Conservation (phyloP, 179 eudicot species). For the Vitellaria paradoxa region DNA sequence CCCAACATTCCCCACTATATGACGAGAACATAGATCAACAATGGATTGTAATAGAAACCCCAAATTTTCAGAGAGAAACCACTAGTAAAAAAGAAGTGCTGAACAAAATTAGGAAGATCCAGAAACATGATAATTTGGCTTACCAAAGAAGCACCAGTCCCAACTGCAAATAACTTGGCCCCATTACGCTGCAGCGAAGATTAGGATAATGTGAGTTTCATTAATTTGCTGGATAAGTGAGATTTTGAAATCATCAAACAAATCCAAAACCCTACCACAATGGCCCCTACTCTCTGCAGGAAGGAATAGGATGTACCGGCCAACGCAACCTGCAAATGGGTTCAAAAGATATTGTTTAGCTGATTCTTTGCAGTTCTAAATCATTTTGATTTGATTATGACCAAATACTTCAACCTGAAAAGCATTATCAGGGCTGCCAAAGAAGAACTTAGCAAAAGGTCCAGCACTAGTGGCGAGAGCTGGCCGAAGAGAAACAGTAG, state of each 20-base stretch:
- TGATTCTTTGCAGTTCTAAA: neutral
- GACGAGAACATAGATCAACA: neutral
- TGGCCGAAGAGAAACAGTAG: conserved; percentile 73
- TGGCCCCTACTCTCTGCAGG: conserved; percentile 80
- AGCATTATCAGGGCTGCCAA: conserved; percentile 88
- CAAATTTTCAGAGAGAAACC: neutral
- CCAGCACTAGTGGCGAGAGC: conserved; percentile 77
- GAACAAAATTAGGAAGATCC: neutral
- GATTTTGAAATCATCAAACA: neutral
- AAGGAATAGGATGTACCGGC: conserved; percentile 84
- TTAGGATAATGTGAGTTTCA: neutral
- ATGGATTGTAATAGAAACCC: neutral
- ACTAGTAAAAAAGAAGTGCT: neutral
- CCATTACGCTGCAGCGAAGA: conserved; percentile 74
- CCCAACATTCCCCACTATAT: neutral
- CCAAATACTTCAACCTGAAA: conserved; percentile 58
- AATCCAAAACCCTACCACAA: conserved; percentile 49
- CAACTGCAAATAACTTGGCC: conserved; percentile 89
- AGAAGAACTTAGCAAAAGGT: conserved; percentile 74
- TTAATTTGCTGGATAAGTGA: neutral
- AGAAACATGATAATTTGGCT: conserved; percentile 11
- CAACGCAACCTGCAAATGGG: conserved; percentile 59
- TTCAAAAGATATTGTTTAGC: neutral
- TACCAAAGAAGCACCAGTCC: conserved; percentile 91
- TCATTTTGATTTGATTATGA: neutral